phyloP scores from a whole-genome alignment of 345 rosid genomes.

The Eutrema yunnanense region DNA sequence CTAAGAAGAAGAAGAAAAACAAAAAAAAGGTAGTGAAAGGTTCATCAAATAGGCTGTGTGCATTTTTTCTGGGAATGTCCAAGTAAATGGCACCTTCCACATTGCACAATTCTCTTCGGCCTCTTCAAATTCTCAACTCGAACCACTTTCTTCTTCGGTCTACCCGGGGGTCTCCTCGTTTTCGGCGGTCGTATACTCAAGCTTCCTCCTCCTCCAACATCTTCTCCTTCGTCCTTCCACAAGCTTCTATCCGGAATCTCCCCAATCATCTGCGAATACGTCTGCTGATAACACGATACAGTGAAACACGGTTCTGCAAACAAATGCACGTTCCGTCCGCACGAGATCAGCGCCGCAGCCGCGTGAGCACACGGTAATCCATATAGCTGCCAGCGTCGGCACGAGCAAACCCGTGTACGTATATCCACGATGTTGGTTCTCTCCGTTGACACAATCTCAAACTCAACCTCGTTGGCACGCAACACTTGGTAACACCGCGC shows the following conservation, averaged over 20 bases:
- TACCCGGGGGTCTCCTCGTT: constrained; percentile 95
- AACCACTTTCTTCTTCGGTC: constrained; percentile 95
- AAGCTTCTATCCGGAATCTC: constrained; percentile 59
- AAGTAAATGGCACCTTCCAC: constrained; percentile 95
- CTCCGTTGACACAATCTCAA: constrained; percentile 97
- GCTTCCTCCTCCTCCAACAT: constrained; percentile 49
- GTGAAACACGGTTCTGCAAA: constrained; percentile 90
- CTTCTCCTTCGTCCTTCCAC: constrained; percentile 67
- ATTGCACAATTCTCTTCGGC: constrained; percentile 92
- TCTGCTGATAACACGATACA: constrained; percentile 62
- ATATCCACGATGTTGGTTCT: constrained; percentile 94
- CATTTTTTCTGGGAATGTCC: constrained; percentile 99
- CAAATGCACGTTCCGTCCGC: constrained; percentile 69
- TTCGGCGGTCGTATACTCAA: constrained; percentile 76
- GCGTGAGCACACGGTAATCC: constrained; percentile 97
- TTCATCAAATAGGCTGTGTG: constrained; percentile 63
- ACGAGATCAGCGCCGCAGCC: constrained; percentile 92
- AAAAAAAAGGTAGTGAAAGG: background rate
- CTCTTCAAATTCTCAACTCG: constrained; percentile 92
- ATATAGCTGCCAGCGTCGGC: constrained; percentile 92
- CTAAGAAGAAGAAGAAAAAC: background rate
- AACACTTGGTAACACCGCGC: constrained; percentile 94
- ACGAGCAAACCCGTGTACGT: constrained; percentile 73
- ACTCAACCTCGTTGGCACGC: constrained; percentile 94
- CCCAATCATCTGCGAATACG: constrained; percentile 66